Conservation (phyloP, 2,329 filamentous ascomycete species). For the Ophiostoma novo-ulmi region DNA sequence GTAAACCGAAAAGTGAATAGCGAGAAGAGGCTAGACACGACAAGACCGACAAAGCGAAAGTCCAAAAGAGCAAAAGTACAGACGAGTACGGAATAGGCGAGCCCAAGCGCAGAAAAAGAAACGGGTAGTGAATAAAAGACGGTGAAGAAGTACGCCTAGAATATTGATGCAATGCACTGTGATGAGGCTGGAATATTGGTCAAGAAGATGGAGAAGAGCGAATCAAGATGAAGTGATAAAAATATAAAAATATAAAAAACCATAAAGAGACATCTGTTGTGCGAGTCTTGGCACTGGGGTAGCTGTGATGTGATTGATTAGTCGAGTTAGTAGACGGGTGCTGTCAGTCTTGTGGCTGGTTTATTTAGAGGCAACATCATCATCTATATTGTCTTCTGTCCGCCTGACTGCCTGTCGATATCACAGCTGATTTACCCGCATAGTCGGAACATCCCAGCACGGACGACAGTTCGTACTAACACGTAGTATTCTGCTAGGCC, state of each 20-base stretch:
- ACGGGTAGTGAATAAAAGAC: background rate
- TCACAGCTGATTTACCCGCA: background rate
- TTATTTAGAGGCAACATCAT: background rate
- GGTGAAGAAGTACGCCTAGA: background rate
- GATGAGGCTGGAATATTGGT: slow-evolving; percentile 1
- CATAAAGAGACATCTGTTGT: background rate
- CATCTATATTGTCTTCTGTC: background rate
- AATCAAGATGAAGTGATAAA: too few species aligned
- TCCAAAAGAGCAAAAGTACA: background rate
- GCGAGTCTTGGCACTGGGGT: slow-evolving; percentile 7
- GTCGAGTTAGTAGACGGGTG: background rate
- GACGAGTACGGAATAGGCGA: background rate
- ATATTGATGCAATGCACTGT: slow-evolving; percentile 7
- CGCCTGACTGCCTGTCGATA: background rate
- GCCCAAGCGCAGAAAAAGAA: background rate
- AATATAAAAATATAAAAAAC: background rate
- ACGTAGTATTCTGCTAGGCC: background rate
- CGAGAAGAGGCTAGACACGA: background rate
- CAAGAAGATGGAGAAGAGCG: background rate
- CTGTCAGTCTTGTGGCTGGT: slow-evolving; percentile 9
- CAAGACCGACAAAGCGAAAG: background rate
- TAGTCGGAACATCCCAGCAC: background rate
- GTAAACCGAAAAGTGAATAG: background rate
- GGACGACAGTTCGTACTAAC: background rate
- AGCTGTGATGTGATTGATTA: background rate